Base-by-base conservation (phyloP, 2,329 filamentous ascomycete genomes). In the Pseudocercospora macadamiae region DNA sequence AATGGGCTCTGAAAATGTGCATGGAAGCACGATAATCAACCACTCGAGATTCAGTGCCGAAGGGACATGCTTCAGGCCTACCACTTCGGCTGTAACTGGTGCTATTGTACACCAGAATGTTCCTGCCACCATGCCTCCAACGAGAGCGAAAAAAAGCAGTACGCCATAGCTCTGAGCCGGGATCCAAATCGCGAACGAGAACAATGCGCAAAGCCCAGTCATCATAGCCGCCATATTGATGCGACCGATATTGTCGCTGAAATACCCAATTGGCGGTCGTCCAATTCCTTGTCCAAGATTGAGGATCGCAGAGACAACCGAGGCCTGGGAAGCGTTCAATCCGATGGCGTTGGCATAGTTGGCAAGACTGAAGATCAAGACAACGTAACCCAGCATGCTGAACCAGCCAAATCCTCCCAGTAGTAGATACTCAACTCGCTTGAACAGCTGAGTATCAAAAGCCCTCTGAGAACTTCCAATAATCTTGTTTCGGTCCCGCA, bases 321-420 rank as follows among this genome's bases (percentile, higher is more conserved):
- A 86, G 5, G 88, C 89, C 68, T 93, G 86, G 4, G 83, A 80
- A 1, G 88, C 79, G 1, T 80, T 80, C 26, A 92, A 81, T 1
- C 89, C 89, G 42, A 92, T 83, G 3, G 81, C 82, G 56, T 83
- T 81, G 34, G 87, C 87, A 69, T 91, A 93, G 70, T 88, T 89
- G 12, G 89, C 86, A 45, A 93, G 76, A 9, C 85, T 89, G 74
- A 92, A 93, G 44, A 92, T 81, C n/a, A 92, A 80, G 3, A 91
- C 87, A 23, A 90, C 81, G 67, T 93, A 93, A 4, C 83, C 89
- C 12, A 93, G 76, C 75, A 93, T 85, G 60, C 83, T 86, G 63
- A 93, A 86, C 73, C 86, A 85, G 6, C 87, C 87, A 78, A 87
- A 95, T 2, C 75, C 79, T 34, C 90, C 73, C 10, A 90, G 78